These are phyloP conservation scores for Aspergillus ochraceoroseus DNA, from an alignment of 2,329 filamentous ascomycete species.

Conservation along the genomic window DNA sequence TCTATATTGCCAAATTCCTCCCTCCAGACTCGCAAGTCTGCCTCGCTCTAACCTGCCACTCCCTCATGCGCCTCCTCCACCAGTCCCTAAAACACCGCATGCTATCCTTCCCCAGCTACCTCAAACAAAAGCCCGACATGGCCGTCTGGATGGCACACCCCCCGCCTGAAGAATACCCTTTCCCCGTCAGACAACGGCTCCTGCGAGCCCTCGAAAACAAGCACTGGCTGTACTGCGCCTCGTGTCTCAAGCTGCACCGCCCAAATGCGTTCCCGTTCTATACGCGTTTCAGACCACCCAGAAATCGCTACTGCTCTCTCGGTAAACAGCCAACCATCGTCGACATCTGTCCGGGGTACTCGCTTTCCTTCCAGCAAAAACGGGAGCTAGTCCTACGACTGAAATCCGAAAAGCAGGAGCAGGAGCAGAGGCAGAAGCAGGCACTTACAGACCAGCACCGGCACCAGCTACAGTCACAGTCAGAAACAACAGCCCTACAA, in stretches of 20 bases:
- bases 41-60: slow-evolving; percentile 1
- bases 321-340: neutral
- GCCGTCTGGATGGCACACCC: too few species aligned
- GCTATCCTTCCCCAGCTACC: neutral
- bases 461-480: too few species aligned
- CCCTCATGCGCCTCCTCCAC: neutral
- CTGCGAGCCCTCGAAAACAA: neutral
- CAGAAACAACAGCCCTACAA: too few species aligned
- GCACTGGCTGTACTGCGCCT: neutral
- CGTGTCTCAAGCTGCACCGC: neutral
- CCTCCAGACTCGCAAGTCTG: neutral
- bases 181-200: neutral
- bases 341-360: neutral
- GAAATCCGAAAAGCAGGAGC: too few species aligned
- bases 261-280: neutral
- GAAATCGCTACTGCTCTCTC: neutral
- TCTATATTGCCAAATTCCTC: neutral
- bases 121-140: neutral
- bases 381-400: neutral
- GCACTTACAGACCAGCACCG: too few species aligned
- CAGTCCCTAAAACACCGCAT: neutral
- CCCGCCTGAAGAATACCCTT: too few species aligned
- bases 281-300: neutral
- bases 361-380: neutral
- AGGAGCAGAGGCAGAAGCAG: too few species aligned